Conservation (phyloP, 1,139 yeast genomes). For the Suhomyces choctaworum region DNA sequence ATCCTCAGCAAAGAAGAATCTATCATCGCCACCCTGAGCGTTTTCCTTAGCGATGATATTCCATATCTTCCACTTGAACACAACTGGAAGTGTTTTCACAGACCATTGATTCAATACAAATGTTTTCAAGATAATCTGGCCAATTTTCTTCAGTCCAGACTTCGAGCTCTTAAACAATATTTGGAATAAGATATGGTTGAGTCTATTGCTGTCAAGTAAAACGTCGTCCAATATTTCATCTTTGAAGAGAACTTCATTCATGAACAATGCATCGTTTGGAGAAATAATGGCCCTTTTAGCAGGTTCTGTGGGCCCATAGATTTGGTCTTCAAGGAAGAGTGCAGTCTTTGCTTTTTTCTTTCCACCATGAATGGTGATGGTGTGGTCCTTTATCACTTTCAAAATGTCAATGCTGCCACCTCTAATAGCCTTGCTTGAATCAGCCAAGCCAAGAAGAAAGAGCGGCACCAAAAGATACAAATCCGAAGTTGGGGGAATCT, state of each 20-base stretch:
- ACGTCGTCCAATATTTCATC: conserved; percentile 30
- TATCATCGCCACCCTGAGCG: conserved; percentile 29
- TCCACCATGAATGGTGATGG: conserved; percentile 20
- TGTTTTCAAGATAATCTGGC: conserved; percentile 36
- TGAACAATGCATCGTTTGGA: conserved; percentile 59
- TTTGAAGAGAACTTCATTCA: conserved; percentile 46
- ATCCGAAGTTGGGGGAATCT: conserved; percentile 27
- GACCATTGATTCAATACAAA: conserved; percentile 50
- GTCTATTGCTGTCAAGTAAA: conserved; percentile 30
- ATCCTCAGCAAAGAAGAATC: conserved; percentile 34
- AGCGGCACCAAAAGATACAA: conserved; percentile 41
- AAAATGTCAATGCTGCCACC: conserved; percentile 28
- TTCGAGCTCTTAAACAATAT: conserved; percentile 32
- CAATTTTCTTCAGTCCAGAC: conserved; percentile 38
- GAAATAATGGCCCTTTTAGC: conserved; percentile 54
- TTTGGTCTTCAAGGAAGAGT: conserved; percentile 42
- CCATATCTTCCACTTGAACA: conserved; percentile 39
- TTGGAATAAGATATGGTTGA: conserved; percentile 28
- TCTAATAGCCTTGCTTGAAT: conserved; percentile 31
- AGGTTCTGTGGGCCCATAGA: conserved; percentile 43
- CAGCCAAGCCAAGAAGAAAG: conserved; percentile 37
- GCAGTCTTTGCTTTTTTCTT: conserved; percentile 25
- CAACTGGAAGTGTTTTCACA: conserved; percentile 31
- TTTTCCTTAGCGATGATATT: conserved; percentile 27
- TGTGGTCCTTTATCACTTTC: conserved; percentile 20